Evolutionary conservation across 169 alveolate species (phyloP).

Genomic region (Plasmodium billcollinsi): DNA sequence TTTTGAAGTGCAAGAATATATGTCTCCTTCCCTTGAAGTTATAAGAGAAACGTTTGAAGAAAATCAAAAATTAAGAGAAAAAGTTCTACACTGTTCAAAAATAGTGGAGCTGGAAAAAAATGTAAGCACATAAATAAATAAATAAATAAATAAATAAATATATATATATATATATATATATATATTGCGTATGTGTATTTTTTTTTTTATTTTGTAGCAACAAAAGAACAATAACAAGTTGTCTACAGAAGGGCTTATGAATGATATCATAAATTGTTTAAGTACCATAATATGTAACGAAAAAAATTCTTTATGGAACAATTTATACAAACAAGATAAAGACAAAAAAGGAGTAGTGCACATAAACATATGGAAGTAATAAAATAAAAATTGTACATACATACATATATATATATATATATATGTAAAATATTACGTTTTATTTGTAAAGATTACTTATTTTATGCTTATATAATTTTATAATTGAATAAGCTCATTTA

Average conservation of each 20-base stretch:
- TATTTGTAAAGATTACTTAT: neutral
- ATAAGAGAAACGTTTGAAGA: constrained; percentile 82
- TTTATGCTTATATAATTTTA: neutral
- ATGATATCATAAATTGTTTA: constrained; percentile 27
- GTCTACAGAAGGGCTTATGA: constrained; percentile 32
- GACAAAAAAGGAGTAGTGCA: constrained; percentile 61
- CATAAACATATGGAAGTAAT: constrained; percentile 70
- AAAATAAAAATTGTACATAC: neutral
- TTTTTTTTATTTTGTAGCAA: constrained; percentile 7
- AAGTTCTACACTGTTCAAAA: constrained; percentile 50
- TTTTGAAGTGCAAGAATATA: constrained; percentile 91
- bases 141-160: neutral
- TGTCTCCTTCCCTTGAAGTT: constrained; percentile 89
- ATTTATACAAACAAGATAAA: constrained; percentile 38
- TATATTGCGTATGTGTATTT: neutral
- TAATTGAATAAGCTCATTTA: neutral
- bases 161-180: neutral
- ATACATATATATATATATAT: neutral
- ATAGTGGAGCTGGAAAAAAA: constrained; percentile 60
- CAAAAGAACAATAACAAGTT: constrained; percentile 27
- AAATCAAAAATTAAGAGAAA: constrained; percentile 80
- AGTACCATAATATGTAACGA: constrained; percentile 68
- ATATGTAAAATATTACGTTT: neutral
- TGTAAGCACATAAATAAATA: constrained; percentile 13
- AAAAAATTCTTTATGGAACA: constrained; percentile 63